Conservation (phyloP, 345 rosid species). For the Populus nigra region DNA sequence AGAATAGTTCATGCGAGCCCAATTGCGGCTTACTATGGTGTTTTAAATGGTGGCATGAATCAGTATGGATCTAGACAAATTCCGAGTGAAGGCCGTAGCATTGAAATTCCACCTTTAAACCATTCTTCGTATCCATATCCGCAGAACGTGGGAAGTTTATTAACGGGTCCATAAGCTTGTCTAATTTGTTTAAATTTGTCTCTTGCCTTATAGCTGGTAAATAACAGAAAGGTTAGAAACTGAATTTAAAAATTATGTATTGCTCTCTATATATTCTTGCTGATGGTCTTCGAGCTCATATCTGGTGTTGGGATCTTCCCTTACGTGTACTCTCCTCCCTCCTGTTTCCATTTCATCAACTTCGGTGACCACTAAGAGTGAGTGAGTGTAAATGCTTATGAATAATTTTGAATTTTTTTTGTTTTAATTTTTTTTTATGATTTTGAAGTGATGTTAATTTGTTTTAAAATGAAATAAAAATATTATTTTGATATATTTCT, state of each 20-base stretch:
- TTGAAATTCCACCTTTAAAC: constrained; percentile 48
- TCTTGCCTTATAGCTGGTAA: constrained; percentile 14
- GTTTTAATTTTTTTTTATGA: no score
- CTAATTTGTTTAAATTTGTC: constrained; percentile 6
- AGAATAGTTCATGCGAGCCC: constrained; percentile 51
- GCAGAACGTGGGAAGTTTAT: constrained; percentile 69
- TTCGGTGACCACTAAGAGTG: not conserved
- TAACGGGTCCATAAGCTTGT: constrained; percentile 61
- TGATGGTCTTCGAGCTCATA: constrained; percentile 11
- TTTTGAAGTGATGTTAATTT: no score
- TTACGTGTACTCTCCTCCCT: constrained; percentile 5
- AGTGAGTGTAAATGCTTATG: no score
- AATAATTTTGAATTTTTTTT: no score
- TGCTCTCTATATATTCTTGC: constrained; percentile 9
- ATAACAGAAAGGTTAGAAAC: constrained; percentile 19
- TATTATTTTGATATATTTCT: no score
- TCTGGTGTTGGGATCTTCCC: constrained; percentile 10
- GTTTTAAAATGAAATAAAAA: no score
- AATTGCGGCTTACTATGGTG: constrained; percentile 49
- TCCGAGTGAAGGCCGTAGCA: constrained; percentile 40
- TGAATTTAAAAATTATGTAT: constrained; percentile 7
- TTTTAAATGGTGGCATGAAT: constrained; percentile 49
- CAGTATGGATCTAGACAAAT: constrained; percentile 56
- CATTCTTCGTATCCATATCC: constrained; percentile 72
- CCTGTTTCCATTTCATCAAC: constrained; percentile 22